Evolutionary conservation across 352 stramenopile species (phyloP).

Genomic region (Globisporangium splendens): DNA sequence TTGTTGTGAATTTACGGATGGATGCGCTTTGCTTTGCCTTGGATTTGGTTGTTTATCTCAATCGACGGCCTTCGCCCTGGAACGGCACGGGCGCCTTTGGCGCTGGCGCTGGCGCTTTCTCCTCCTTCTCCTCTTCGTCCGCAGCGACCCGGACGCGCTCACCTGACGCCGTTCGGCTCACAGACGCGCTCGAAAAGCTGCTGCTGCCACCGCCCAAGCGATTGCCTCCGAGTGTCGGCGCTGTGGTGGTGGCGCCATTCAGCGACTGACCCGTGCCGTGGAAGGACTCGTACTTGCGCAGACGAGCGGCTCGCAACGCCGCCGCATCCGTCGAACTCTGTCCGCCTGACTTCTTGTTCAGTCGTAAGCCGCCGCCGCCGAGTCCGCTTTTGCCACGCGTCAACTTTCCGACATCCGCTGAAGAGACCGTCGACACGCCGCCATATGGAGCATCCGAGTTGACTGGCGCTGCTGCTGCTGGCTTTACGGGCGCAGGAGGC

Average conservation of each 20-base stretch:
- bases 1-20: too few species aligned
- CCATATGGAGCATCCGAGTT: slow-evolving; percentile 60
- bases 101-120: slow-evolving; percentile 22
- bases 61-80: slow-evolving; percentile 57
- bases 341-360: slow-evolving; percentile 67
- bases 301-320: slow-evolving; percentile 62
- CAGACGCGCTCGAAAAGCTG: slow-evolving; percentile 7
- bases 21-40: too few species aligned
- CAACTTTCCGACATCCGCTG: slow-evolving; percentile 7
- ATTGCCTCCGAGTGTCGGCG: slow-evolving; percentile 11
- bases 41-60: slow-evolving; percentile 31
- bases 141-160: background rate
- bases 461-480: slow-evolving; percentile 18
- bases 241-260: slow-evolving; percentile 35
- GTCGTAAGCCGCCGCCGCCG: slow-evolving; percentile 51
- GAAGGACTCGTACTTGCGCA: slow-evolving; percentile 83
- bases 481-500: slow-evolving; percentile 31
- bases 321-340: slow-evolving; percentile 52
- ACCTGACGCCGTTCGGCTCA: slow-evolving; percentile 10
- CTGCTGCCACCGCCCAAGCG: slow-evolving; percentile 25
- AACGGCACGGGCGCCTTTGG: slow-evolving; percentile 45
- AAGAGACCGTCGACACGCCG: slow-evolving; percentile 26
- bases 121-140: slow-evolving; percentile 37
- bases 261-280: slow-evolving; percentile 77
- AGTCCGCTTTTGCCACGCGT: slow-evolving; percentile 3